These are phyloP conservation scores for Colletotrichum kahawae DNA, from an alignment of 2,329 filamentous ascomycete species.

Conservation along the genomic window DNA sequence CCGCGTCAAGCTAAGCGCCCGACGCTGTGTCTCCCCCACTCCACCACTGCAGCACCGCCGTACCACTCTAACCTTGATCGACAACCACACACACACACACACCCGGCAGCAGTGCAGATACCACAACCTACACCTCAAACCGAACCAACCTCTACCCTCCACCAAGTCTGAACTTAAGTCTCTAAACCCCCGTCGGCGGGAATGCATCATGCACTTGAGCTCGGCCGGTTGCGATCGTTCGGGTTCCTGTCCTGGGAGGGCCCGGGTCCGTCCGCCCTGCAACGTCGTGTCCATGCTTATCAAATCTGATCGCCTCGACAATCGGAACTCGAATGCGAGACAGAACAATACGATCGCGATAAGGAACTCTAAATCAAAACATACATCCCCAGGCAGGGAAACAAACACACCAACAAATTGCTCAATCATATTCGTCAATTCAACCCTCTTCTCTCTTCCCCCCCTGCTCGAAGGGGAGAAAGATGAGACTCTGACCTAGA, in stretches of 20 bases:
- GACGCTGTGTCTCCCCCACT: not conserved
- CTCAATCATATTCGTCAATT: not conserved
- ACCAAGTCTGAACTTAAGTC: not conserved
- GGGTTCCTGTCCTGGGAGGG: not conserved
- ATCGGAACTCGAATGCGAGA: not conserved
- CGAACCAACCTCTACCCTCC: not conserved
- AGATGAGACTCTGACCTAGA: not conserved
- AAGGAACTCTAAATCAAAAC: not conserved
- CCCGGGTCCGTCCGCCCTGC: not conserved
- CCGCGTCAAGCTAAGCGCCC: slow-evolving; percentile 9
- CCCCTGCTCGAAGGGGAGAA: not conserved
- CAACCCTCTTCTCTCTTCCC: not conserved
- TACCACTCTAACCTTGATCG: not conserved
- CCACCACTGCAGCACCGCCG: not conserved
- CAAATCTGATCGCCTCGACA: not conserved
- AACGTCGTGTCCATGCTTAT: not conserved
- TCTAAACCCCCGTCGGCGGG: not conserved
- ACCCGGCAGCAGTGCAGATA: not conserved
- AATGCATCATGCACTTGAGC: not conserved
- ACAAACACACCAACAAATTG: not conserved
- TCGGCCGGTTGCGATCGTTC: not conserved
- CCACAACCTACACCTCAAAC: not conserved
- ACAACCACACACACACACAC: too few relatives aligned
- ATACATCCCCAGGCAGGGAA: not conserved
- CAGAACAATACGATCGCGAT: not conserved